Evolutionary conservation across 2,329 filamentous ascomycete genomes (phyloP).

Genomic region (Hypoxylon sp.): DNA sequence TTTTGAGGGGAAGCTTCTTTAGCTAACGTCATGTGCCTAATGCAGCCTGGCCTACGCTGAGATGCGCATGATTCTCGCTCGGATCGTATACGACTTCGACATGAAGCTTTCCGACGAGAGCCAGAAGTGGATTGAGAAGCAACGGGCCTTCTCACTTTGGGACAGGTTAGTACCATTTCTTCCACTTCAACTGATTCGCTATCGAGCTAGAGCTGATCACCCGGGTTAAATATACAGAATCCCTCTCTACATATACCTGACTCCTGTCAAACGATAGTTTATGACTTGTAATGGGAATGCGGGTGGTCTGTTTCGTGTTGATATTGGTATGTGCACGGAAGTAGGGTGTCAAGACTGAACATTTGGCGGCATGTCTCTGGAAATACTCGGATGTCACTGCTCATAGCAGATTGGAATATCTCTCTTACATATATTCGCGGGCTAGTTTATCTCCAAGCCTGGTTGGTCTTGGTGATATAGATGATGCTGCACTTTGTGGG

Average conservation of each 20-base stretch:
- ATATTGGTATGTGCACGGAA: neutral
- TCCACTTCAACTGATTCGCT: neutral
- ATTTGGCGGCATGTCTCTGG: neutral
- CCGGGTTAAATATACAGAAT: constrained; percentile 19
- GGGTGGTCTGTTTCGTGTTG: neutral
- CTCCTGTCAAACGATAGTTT: constrained; percentile 30
- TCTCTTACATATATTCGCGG: neutral
- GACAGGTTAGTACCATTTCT: constrained; percentile 38
- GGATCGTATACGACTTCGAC: constrained; percentile 61
- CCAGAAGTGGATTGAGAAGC: constrained; percentile 52
- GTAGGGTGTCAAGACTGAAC: neutral
- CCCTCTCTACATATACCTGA: constrained; percentile 43
- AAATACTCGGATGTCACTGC: neutral
- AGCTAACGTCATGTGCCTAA: constrained; percentile 11
- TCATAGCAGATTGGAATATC: neutral
- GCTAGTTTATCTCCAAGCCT: too few relatives aligned
- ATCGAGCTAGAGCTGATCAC: constrained; percentile 2
- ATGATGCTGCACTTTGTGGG: too few relatives aligned
- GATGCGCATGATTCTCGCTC: constrained; percentile 60
- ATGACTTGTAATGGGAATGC: constrained; percentile 4
- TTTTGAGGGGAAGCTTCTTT: neutral
- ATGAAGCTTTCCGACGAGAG: constrained; percentile 52
- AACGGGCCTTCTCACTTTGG: constrained; percentile 52
- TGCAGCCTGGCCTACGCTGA: constrained; percentile 59
- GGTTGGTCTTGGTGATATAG: too few relatives aligned